Base-by-base conservation (phyloP, 495 filamentous ascomycete species). In the Acidomyces sp. region DNA sequence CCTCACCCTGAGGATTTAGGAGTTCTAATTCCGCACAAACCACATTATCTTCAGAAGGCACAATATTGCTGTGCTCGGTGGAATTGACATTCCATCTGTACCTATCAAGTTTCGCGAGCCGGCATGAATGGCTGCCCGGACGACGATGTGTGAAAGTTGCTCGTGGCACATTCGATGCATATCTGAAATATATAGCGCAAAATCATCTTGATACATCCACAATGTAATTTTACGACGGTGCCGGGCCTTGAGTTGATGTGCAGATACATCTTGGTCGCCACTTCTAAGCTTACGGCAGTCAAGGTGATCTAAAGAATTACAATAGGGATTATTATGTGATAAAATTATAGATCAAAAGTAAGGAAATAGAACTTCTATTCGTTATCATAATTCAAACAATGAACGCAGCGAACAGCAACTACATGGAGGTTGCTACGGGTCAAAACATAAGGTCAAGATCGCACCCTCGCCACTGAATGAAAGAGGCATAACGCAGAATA, bases 181-280 rank as follows among this genome's bases (percentile, higher is more conserved):
- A 43, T 6, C 40, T 32, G 22, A 41, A 41, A 29, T 41, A 31
- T 4, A 33, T 17, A 17, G 18, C 38, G 18, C 38, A 31, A 29
- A 41, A 41, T 9, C 38, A 17, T 4, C 22, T 13, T 10, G 25
- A 32, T 4, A 17, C 33, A 18, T 41, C 25, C 21, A 41, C 38
- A 7, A 29, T 41, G 6, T 41, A 6, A 18, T 33, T 41, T 4
- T 29, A 18, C 3, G 26, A 20, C 9, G 10, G 6, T 4, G 25
- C 28, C 13, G 38, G 38, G 5, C 38, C 38, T 41, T 41, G 38
- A 26, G 33, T 41, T 22, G 27, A 41, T 33, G 37, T n/a, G 37
- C 6, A 25, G 37, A 9, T 39, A 39, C 37, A 39, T 39, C n/a
- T n/a, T n/a, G n/a, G n/a, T n/a, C n/a, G n/a, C n/a, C n/a, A n/a